Conservation (phyloP, 2,329 filamentous ascomycete species). For the Sclerotinia sclerotiorum region DNA sequence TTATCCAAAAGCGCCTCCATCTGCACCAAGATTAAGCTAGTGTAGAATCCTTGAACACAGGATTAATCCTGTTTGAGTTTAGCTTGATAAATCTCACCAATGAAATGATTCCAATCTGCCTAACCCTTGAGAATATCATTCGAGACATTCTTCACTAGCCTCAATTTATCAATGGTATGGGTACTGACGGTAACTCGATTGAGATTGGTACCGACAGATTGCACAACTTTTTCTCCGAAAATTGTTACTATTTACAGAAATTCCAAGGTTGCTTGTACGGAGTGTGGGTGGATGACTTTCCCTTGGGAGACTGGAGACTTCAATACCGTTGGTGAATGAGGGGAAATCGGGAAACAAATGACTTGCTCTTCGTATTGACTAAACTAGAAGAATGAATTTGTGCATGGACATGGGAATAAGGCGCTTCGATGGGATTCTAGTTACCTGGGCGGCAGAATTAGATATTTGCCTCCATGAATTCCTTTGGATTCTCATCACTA, state of each 20-base stretch:
- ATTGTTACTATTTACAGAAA: not conserved
- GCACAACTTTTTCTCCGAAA: slow-evolving; percentile 9
- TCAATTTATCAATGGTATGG: not conserved
- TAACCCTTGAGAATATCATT: not conserved
- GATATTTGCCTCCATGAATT: not conserved
- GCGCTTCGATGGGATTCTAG: not conserved
- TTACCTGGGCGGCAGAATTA: too few relatives aligned
- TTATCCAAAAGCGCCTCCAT: slow-evolving; percentile 15
- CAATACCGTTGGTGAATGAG: not conserved
- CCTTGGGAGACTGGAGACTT: not conserved
- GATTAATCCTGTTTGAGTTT: not conserved
- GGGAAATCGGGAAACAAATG: not conserved
- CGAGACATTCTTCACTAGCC: slow-evolving; percentile 11
- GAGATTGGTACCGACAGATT: not conserved
- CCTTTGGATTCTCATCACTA: not conserved
- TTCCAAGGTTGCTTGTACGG: too few relatives aligned
- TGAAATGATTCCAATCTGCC: not conserved
- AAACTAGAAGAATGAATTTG: not conserved
- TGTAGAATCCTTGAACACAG: not conserved
- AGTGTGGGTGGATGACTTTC: not conserved
- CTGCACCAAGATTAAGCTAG: slow-evolving; percentile 14
- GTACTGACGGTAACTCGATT: not conserved
- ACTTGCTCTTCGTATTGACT: slow-evolving; percentile 11
- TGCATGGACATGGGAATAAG: not conserved
- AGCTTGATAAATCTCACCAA: not conserved